Evolutionary conservation across 2,329 filamentous ascomycete species (phyloP).

Genomic region (Torrubiellomyces zombiae): DNA sequence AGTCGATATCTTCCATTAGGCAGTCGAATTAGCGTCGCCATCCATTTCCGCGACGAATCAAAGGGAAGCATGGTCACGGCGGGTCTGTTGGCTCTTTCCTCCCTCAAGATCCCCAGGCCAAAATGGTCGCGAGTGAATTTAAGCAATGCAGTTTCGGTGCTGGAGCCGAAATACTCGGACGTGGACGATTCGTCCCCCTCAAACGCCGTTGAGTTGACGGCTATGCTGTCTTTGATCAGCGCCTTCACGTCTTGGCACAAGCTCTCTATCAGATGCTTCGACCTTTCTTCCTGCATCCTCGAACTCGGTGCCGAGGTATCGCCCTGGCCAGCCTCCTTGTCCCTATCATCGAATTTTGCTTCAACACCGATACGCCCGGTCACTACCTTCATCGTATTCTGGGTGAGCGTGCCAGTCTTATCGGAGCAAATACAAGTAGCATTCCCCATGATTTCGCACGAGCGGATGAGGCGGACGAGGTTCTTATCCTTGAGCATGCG

Average conservation of each 20-base stretch:
- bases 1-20: slow-evolving; percentile 28
- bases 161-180: slow-evolving; percentile 32
- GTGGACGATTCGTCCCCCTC: slow-evolving; percentile 24
- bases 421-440: slow-evolving; percentile 48
- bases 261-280: slow-evolving; percentile 12
- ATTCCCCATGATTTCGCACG: slow-evolving; percentile 49
- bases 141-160: slow-evolving; percentile 37
- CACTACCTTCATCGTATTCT: slow-evolving; percentile 47
- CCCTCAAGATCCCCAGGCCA: slow-evolving; percentile 24
- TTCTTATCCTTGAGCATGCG: slow-evolving; percentile 48
- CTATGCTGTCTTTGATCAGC: slow-evolving; percentile 22
- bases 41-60: slow-evolving; percentile 37
- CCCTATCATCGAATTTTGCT: slow-evolving; percentile 19
- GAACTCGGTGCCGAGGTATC: slow-evolving; percentile 9
- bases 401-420: slow-evolving; percentile 49
- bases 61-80: slow-evolving; percentile 34
- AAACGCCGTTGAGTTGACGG: slow-evolving; percentile 36
- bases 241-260: slow-evolving; percentile 17
- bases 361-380: slow-evolving; percentile 33
- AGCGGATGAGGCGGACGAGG: slow-evolving; percentile 39
- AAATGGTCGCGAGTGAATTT: slow-evolving; percentile 32
- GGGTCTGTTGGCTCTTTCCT: slow-evolving; percentile 28
- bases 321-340: slow-evolving; percentile 8
- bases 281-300: slow-evolving; percentile 10
- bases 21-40: slow-evolving; percentile 35